Evolutionary conservation across 2,329 filamentous ascomycete genomes (phyloP).

Genomic region (Chaetomium strumarium): DNA sequence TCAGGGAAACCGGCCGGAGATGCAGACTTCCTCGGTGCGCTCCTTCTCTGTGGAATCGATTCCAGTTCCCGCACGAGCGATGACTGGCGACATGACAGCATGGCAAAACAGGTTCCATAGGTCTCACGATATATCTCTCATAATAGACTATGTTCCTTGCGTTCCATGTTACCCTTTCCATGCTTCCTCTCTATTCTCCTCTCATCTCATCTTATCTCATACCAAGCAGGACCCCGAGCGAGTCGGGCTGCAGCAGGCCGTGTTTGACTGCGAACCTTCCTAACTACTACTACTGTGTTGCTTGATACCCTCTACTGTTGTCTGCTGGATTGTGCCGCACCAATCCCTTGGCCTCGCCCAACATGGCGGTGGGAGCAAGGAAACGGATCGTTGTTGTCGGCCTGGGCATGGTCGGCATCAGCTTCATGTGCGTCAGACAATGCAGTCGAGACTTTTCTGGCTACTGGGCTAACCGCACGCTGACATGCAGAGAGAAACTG

Average conservation of each 20-base stretch:
- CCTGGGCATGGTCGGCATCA: constrained; percentile 85
- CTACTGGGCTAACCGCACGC: not conserved
- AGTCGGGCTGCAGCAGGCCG: too few species aligned
- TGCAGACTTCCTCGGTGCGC: not conserved
- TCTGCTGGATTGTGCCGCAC: not conserved
- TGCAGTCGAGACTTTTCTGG: not conserved
- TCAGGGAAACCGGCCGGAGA: not conserved
- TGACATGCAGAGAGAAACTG: constrained; percentile 69
- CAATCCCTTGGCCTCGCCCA: constrained; percentile 2
- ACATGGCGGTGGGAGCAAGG: constrained; percentile 31
- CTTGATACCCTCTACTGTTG: not conserved
- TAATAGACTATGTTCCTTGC: not conserved
- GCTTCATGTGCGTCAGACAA: constrained; percentile 66
- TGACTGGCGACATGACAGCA: not conserved
- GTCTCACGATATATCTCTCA: too few species aligned
- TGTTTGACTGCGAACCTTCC: not conserved
- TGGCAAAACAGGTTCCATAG: too few species aligned
- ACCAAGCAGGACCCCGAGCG: too few species aligned
- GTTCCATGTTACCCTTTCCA: not conserved
- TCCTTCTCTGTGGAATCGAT: not conserved
- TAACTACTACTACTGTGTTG: not conserved
- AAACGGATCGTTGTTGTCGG: constrained; percentile 79
- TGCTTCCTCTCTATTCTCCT: not conserved
- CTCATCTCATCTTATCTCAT: not conserved
- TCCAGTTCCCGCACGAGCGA: not conserved